Conservation (phyloP, 768 basidiomycete species). For the Lactarius trivialis region DNA sequence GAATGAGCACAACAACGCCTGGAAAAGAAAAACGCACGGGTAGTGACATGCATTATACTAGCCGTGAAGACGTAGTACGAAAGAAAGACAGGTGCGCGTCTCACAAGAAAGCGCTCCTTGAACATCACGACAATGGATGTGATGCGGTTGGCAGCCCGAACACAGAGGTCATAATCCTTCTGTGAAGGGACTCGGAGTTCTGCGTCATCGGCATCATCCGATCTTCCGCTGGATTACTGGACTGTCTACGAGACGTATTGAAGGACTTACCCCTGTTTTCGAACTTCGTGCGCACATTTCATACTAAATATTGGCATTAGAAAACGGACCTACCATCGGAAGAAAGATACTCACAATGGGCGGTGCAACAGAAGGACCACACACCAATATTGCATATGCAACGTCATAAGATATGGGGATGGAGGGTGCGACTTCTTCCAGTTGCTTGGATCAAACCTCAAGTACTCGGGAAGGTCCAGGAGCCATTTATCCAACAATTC, state of each 20-base stretch:
- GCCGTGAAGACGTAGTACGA: conserved; percentile 79
- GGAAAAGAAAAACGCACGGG: conserved; percentile 40
- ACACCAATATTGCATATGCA: conserved; percentile 88
- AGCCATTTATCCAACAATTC: conserved; percentile 68
- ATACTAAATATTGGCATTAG: conserved; percentile 27
- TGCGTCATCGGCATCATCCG: conserved; percentile 40
- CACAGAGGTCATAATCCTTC: conserved; percentile 67
- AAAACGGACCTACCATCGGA: not conserved
- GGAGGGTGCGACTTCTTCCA: conserved; percentile 38
- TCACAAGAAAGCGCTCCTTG: conserved; percentile 54
- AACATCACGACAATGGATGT: conserved; percentile 59
- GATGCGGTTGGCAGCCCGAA: conserved; percentile 73
- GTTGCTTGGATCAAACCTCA: conserved; percentile 49
- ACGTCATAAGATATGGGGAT: conserved; percentile 59
- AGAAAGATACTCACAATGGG: conserved; percentile 54
- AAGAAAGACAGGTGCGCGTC: conserved; percentile 59
- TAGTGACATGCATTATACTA: conserved; percentile 72
- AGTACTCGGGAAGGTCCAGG: conserved; percentile 58
- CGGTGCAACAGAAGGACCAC: conserved; percentile 67
- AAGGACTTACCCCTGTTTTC: conserved; percentile 23
- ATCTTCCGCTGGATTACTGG: not conserved
- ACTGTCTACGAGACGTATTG: conserved; percentile 4
- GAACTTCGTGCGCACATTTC: conserved; percentile 25
- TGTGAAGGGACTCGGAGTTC: conserved; percentile 50
- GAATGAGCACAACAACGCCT: conserved; percentile 2